Evolutionary conservation across 2,329 filamentous ascomycete species (phyloP).

Genomic region (Colletotrichum ledebouriae): DNA sequence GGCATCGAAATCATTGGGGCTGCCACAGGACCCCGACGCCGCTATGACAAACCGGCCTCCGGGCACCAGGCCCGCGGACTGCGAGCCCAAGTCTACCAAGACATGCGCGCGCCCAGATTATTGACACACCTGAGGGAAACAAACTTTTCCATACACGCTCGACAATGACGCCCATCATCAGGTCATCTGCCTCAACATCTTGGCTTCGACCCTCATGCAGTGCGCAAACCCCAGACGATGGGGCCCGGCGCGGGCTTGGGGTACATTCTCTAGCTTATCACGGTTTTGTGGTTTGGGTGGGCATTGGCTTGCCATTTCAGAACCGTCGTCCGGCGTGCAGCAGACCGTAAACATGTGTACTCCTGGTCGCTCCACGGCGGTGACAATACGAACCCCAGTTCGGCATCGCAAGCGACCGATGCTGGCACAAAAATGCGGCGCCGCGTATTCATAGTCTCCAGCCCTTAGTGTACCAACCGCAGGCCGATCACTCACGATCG

Average conservation of each 20-base stretch:
- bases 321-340: slow-evolving; percentile 2
- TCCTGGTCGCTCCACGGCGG: slow-evolving; percentile 24
- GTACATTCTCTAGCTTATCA: too few species aligned
- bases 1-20: not conserved
- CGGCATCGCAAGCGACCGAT: slow-evolving; percentile 36
- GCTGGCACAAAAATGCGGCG: slow-evolving; percentile 36
- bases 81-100: slow-evolving; percentile 18
- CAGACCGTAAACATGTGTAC: not conserved
- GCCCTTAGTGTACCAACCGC: slow-evolving; percentile 7
- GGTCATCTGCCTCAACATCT: slow-evolving; percentile 12
- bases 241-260: not conserved
- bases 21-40: not conserved
- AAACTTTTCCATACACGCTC: not conserved
- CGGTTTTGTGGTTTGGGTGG: not conserved
- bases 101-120: slow-evolving; percentile 24
- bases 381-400: slow-evolving; percentile 21
- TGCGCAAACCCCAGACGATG: not conserved
- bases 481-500: slow-evolving; percentile 34
- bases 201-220: slow-evolving; percentile 26
- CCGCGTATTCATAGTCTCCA: slow-evolving; percentile 27
- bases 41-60: slow-evolving; percentile 13
- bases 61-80: slow-evolving; percentile 28
- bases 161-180: slow-evolving; percentile 11
- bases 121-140: slow-evolving; percentile 6
- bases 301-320: not conserved